Percentiles rank a stretch among this genome's conserved stretches.
These are phyloP conservation scores for Lyophyllum decastes DNA, from an alignment of 768 basidiomycete genomes.

Conservation along the genomic window DNA sequence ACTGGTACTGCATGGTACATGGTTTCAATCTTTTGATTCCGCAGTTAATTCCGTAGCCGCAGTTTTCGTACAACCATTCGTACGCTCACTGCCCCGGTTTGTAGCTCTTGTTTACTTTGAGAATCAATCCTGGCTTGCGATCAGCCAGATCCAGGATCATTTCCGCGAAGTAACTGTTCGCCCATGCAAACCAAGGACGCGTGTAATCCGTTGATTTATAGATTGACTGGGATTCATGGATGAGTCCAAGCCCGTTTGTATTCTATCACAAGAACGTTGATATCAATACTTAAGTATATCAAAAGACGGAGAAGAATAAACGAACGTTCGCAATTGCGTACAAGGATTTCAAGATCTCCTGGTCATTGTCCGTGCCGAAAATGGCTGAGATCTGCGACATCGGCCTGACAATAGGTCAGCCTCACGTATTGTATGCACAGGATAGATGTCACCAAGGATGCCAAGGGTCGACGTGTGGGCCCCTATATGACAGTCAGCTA, in stretches of 20 bases:
- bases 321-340: constrained; percentile 72
- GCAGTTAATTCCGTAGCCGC: constrained; percentile 12
- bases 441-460: constrained; percentile 59
- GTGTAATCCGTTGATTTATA: constrained; percentile 60
- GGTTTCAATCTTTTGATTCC: not conserved
- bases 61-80: not conserved
- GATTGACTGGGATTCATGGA: constrained; percentile 74
- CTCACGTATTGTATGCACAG: not conserved
- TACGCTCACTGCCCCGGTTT: constrained; percentile 43
- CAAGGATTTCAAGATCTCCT: constrained; percentile 62
- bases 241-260: constrained; percentile 72
- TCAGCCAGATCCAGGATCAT: constrained; percentile 78
- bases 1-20: not conserved
- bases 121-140: constrained; percentile 69
- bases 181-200: constrained; percentile 82
- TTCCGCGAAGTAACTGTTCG: constrained; percentile 82
- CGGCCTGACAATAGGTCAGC: constrained; percentile 45
- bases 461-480: constrained; percentile 73
- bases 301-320: constrained; percentile 6
- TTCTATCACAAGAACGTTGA: constrained; percentile 42
- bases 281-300: not conserved
- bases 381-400: constrained; percentile 80
- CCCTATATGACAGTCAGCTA: constrained; percentile 38
- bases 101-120: constrained; percentile 58
- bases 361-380: constrained; percentile 73